Evolutionary conservation across 2,329 filamentous ascomycete genomes (phyloP).

Genomic region (Diatrype stigma): DNA sequence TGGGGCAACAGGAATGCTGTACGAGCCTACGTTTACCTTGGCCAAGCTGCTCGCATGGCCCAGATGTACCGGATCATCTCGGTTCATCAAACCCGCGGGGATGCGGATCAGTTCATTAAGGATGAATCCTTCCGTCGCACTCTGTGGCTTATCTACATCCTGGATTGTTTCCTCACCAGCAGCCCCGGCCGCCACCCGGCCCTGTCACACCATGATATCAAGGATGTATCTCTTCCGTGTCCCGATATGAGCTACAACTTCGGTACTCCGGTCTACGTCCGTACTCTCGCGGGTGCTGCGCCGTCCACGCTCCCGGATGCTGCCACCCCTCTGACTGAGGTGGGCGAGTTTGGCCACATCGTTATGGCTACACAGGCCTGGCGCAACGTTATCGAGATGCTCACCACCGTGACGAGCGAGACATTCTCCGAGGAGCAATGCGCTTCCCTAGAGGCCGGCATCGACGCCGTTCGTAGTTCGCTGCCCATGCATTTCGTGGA

Average conservation of each 20-base stretch:
- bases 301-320: slow-evolving; percentile 35
- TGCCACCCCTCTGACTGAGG: slow-evolving; percentile 39
- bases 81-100: slow-evolving; percentile 45
- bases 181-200: slow-evolving; percentile 57
- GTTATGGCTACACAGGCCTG: slow-evolving; percentile 57
- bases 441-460: slow-evolving; percentile 46
- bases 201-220: slow-evolving; percentile 49
- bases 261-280: slow-evolving; percentile 55
- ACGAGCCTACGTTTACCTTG: slow-evolving; percentile 59
- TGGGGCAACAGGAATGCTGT: slow-evolving; percentile 60
- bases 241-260: slow-evolving; percentile 61
- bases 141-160: slow-evolving; percentile 59
- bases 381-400: slow-evolving; percentile 59
- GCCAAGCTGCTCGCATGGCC: slow-evolving; percentile 59
- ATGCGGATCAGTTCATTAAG: slow-evolving; percentile 56
- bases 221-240: slow-evolving; percentile 54
- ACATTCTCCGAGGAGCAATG: slow-evolving; percentile 54
- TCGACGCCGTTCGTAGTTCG: slow-evolving; percentile 50
- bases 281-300: slow-evolving; percentile 44
- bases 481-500: slow-evolving; percentile 58
- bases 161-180: slow-evolving; percentile 59
- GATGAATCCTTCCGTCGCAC: slow-evolving; percentile 59
- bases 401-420: slow-evolving; percentile 48
- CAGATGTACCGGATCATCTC: slow-evolving; percentile 61
- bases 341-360: slow-evolving; percentile 60